These are phyloP conservation scores for Candida hungchunana DNA, from an alignment of 805 yeast genomes.

Conservation along the genomic window DNA sequence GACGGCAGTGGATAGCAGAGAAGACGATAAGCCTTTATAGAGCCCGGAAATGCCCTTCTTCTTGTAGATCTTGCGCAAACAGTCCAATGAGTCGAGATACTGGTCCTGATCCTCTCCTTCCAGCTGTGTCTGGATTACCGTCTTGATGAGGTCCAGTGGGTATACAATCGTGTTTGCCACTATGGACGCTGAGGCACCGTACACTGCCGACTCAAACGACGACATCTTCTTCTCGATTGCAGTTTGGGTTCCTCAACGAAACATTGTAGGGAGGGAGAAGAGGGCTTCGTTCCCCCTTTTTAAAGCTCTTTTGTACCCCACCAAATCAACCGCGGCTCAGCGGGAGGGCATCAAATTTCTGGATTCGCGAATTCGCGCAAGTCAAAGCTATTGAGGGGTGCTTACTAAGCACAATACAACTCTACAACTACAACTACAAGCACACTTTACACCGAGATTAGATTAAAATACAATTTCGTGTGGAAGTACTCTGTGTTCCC, in stretches of 20 bases:
- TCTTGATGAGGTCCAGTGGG: constrained; percentile 76
- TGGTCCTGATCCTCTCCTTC: constrained; percentile 16
- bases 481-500: constrained; percentile 56
- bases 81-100: constrained; percentile 60
- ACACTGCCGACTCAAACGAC: constrained; percentile 65
- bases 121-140: constrained; percentile 68
- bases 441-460: too few relatives aligned
- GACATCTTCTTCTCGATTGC: constrained; percentile 32
- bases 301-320: too few relatives aligned
- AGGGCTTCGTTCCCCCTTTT: too few relatives aligned
- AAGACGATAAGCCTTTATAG: constrained; percentile 68
- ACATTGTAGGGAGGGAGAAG: too few relatives aligned
- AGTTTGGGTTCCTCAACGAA: background rate
- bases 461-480: constrained; percentile 59
- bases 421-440: too few relatives aligned
- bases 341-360: too few relatives aligned
- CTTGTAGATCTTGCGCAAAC: constrained; percentile 49
- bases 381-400: too few relatives aligned
- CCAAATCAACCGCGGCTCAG: too few relatives aligned
- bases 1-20: constrained; percentile 66
- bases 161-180: constrained; percentile 76
- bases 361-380: too few relatives aligned
- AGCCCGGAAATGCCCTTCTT: constrained; percentile 63
- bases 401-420: too few relatives aligned
- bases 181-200: constrained; percentile 80